These are phyloP conservation scores for Acanthamoeba triangularis DNA, from an alignment of 208 protist genomes.

Conservation along the genomic window DNA sequence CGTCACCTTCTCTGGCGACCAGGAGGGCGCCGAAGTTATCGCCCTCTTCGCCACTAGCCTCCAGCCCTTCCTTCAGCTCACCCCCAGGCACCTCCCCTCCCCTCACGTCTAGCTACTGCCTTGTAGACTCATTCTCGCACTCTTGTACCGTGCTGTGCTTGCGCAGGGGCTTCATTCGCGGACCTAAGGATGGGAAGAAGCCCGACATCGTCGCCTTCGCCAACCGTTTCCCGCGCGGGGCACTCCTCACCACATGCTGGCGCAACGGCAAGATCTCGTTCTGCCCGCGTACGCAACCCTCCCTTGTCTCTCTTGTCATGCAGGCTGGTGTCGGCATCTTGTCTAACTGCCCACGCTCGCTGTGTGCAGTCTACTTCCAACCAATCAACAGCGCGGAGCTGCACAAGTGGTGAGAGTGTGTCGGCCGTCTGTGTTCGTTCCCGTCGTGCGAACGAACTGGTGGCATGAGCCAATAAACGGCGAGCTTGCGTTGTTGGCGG, in stretches of 20 bases:
- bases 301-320: not conserved
- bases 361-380: not conserved
- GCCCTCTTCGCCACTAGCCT: constrained; percentile 19
- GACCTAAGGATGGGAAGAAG: constrained; percentile 2
- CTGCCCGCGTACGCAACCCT: constrained; percentile 20
- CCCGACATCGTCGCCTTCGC: constrained; percentile 49
- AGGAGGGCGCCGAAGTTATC: not conserved
- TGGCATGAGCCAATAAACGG: too few species aligned
- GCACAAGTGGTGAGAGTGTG: constrained; percentile 26
- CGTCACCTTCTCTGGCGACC: constrained; percentile 38
- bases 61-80: constrained; percentile 30
- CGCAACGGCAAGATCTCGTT: constrained; percentile 40
- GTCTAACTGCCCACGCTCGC: not conserved
- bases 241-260: constrained; percentile 27
- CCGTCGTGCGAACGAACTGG: too few species aligned
- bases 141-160: not conserved
- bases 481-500: too few species aligned
- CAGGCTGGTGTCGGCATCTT: too few species aligned
- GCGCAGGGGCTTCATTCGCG: constrained; percentile 34
- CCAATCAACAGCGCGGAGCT: not conserved
- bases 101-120: not conserved
- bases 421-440: too few species aligned
- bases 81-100: not conserved
- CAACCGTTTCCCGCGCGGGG: not conserved
- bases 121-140: too few species aligned